Conservation (phyloP, 1,139 yeast species). For the Pichia sp. region DNA sequence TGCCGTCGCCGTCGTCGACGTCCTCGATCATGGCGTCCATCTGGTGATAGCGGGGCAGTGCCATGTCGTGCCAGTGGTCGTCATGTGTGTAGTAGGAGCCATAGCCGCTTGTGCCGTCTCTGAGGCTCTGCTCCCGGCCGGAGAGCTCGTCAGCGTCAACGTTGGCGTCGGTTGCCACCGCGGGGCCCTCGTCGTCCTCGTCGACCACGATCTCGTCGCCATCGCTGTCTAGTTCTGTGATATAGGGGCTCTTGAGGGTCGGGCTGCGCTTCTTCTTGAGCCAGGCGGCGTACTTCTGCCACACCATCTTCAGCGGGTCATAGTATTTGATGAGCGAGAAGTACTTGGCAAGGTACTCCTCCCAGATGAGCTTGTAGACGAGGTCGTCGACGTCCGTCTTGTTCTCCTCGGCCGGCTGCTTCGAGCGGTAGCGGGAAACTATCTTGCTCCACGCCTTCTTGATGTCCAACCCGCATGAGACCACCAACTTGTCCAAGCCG, state of each 20-base stretch:
- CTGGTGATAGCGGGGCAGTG: background rate
- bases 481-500: constrained; percentile 13
- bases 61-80: constrained; percentile 11
- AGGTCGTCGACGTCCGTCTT: constrained; percentile 11
- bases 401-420: constrained; percentile 1
- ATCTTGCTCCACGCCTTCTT: constrained; percentile 14
- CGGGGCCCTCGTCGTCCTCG: background rate
- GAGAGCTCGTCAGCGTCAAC: constrained; percentile 2
- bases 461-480: constrained; percentile 14
- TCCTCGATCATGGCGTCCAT: constrained; percentile 7
- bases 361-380: constrained; percentile 17
- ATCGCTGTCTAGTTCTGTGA: constrained; percentile 14
- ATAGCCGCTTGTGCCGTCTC: constrained; percentile 19
- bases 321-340: constrained; percentile 20
- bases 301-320: constrained; percentile 19
- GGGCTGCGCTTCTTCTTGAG: constrained; percentile 2
- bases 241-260: background rate
- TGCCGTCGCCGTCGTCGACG: constrained; percentile 9
- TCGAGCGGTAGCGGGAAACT: constrained; percentile 9
- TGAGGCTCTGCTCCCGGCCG: constrained; percentile 6
- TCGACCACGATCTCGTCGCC: constrained; percentile 16
- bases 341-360: constrained; percentile 20
- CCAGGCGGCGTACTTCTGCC: constrained; percentile 19
- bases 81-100: constrained; percentile 19
- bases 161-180: background rate